Conservation (phyloP, 148 eudicot genomes). For the Salicornia ramosissima region DNA sequence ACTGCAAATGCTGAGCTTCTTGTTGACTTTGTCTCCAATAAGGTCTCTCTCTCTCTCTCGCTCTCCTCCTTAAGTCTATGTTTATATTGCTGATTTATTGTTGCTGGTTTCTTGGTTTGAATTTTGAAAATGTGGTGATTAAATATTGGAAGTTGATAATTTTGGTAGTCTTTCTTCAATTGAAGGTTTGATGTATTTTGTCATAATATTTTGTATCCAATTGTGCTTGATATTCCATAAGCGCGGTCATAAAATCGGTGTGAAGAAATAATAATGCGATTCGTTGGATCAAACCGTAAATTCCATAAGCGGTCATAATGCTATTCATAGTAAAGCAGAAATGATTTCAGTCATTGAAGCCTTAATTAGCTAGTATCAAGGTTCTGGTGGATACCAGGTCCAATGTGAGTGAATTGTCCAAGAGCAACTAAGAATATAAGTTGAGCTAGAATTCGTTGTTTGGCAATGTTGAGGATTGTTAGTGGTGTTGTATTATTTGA, state of each 20-base stretch:
- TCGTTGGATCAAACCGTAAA: no score
- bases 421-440: neutral
- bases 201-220: neutral
- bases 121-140: neutral
- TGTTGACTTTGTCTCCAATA: slow-evolving; percentile 67
- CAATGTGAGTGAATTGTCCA: neutral
- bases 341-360: neutral
- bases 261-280: neutral
- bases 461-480: neutral
- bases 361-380: neutral
- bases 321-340: neutral
- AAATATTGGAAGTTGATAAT: neutral
- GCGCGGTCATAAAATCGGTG: no score
- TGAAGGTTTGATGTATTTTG: neutral
- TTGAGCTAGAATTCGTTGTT: neutral
- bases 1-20: slow-evolving; percentile 61
- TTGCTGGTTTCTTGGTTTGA: neutral
- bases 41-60: slow-evolving; percentile 39
- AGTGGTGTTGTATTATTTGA: neutral
- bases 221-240: no score
- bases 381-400: neutral
- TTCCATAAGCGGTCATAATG: neutral
- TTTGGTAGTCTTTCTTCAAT: no score
- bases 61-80: neutral
- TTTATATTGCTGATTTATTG: neutral